These are phyloP conservation scores for Solanum hybrid DNA, from an alignment of 305 asterid genomes.

Conservation along the genomic window DNA sequence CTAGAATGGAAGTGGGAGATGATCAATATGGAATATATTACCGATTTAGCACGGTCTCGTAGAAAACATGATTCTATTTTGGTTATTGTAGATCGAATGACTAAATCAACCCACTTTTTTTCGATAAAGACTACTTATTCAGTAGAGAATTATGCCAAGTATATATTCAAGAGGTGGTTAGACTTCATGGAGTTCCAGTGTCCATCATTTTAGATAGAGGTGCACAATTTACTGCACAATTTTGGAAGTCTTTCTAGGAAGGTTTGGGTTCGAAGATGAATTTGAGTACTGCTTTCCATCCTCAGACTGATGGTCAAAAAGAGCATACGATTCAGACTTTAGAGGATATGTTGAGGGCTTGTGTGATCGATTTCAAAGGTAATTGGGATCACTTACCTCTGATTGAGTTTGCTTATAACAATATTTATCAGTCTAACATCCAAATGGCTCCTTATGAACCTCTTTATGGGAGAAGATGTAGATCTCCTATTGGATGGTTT, in stretches of 20 bases:
- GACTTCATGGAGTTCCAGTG: neutral
- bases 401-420: too few species aligned
- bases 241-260: neutral
- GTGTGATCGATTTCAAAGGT: too few species aligned
- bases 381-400: too few species aligned
- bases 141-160: neutral
- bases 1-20: neutral
- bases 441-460: too few species aligned
- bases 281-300: neutral
- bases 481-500: too few species aligned
- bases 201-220: neutral
- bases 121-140: neutral
- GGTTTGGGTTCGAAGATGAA: neutral
- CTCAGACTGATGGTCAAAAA: neutral
- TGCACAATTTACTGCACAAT: neutral
- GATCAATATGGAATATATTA: neutral
- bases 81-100: neutral
- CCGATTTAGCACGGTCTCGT: neutral
- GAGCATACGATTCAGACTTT: neutral
- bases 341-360: neutral
- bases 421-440: too few species aligned
- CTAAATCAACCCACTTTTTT: neutral
- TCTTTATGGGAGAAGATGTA: too few species aligned
- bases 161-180: neutral
- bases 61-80: neutral